Evolutionary conservation across 108 stramenopile species (phyloP).

Genomic region (Fragilaria crotonensis): DNA sequence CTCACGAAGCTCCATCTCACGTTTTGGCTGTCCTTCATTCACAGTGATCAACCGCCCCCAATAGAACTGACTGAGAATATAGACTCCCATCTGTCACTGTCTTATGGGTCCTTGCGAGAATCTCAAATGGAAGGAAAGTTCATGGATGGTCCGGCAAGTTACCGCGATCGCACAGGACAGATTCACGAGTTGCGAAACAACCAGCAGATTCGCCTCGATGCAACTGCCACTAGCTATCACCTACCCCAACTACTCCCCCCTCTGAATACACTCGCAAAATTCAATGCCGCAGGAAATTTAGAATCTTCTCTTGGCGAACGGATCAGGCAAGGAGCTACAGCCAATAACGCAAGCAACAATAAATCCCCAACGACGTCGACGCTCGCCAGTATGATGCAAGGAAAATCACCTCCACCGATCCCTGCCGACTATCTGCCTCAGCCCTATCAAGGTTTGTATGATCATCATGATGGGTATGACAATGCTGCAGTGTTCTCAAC

Average conservation of each 20-base stretch:
- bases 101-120: slow-evolving; percentile 20
- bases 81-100: neutral
- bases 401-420: neutral
- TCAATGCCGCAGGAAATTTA: neutral
- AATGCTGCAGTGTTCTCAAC: slow-evolving; percentile 6
- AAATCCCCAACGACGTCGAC: neutral
- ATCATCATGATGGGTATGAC: neutral
- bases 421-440: neutral
- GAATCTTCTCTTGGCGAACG: slow-evolving; percentile 11
- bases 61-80: neutral
- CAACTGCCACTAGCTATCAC: neutral
- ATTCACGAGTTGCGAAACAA: slow-evolving; percentile 6
- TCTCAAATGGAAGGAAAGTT: slow-evolving; percentile 15
- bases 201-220: slow-evolving; percentile 10
- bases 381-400: neutral
- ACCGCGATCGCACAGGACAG: slow-evolving; percentile 11
- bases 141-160: slow-evolving; percentile 18
- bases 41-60: neutral
- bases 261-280: neutral
- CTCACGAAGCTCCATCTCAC: too few relatives aligned
- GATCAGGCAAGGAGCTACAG: neutral
- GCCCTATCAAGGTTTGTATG: neutral
- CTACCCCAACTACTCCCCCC: neutral
- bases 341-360: neutral
- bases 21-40: neutral